Base-by-base conservation (phyloP, 2,329 filamentous ascomycete species). In the Trichoderma citrinoviride region DNA sequence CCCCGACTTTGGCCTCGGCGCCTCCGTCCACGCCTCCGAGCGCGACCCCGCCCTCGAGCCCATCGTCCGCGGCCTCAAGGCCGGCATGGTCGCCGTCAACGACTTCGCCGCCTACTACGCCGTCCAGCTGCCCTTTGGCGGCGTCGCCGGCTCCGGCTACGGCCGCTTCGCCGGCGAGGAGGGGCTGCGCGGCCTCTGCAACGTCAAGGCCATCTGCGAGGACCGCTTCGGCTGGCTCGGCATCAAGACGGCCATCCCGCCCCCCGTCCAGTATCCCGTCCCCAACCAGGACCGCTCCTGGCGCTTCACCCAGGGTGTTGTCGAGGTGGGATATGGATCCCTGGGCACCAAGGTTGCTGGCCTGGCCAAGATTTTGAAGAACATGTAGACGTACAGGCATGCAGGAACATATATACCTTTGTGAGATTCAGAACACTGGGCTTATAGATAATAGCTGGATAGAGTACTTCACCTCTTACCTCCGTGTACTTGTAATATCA, bases 21-120 rank as follows among this genome's bases (percentile, higher is more conserved):
- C 92, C 47, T 92, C 90, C 46, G 91, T 99, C 43, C 97, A 96
- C 76, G 95, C 93, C 40, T 81, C 84, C 57, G 85, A 89, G 66
- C 76, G 78, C 29, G 83, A 85, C 64, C 80, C 81, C 1, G 83
- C 86, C 56, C 81, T 97, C 1, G 77, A 83, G 17, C 80, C 80
- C 17, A 86, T 96, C 29, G 87, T 94, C 1, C 78, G 78, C 21
- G 85, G 87, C 25, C 83, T 97, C 58, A 86, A 89, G 67, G 88
- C 90, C 0, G 95, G 95, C 50, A 97, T 97, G 90, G 91, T 98
- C 0, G 88, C 92, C 25, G 86, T 99, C 70, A 99, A 99, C 75
- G 95, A 99, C 79, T 99, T 99, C 73, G 95, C 89, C 21, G 90
- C 88, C 29, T 97, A 88, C 77, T 99, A 99, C 74, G 92, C 94